These are phyloP conservation scores for Pseudocercospora musae DNA, from an alignment of 2,329 filamentous ascomycete species.

Conservation along the genomic window DNA sequence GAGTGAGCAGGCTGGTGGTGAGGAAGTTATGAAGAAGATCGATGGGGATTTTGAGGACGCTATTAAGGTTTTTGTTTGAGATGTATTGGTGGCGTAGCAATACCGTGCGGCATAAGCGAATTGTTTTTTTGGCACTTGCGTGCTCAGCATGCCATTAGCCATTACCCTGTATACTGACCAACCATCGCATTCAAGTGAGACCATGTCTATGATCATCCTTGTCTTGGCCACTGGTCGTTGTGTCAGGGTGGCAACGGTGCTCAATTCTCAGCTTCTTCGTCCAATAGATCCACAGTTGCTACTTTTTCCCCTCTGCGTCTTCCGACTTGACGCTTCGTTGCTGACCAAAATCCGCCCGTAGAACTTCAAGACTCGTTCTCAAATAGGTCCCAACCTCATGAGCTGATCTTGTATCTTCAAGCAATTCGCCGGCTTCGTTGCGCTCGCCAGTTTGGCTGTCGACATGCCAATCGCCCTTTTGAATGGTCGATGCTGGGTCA, in stretches of 20 bases:
- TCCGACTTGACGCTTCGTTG: background rate
- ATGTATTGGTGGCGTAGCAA: background rate
- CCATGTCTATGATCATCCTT: background rate
- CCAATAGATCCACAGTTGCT: background rate
- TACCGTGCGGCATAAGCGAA: background rate
- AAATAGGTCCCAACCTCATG: background rate
- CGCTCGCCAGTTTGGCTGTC: background rate
- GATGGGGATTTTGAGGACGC: conserved; percentile 24
- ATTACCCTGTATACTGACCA: background rate
- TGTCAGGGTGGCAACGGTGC: background rate
- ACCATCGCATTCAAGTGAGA: background rate
- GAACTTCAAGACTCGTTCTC: background rate
- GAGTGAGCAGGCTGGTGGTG: conserved; percentile 10
- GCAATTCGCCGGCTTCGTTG: background rate
- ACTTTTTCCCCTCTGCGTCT: background rate
- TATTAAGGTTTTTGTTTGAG: conserved; percentile 20
- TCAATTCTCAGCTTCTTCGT: background rate
- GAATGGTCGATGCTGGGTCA: background rate
- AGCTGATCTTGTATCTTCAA: background rate
- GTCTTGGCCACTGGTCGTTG: background rate
- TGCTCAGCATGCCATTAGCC: background rate
- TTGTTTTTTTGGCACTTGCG: background rate
- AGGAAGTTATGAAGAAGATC: conserved; percentile 17
- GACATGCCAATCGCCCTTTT: background rate
- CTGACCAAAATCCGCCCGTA: too few relatives aligned